Percentiles rank a stretch among this genome's conserved stretches.
Evolutionary conservation across 345 rosid species (phyloP).

Genomic region (Lepidium aucheri): DNA sequence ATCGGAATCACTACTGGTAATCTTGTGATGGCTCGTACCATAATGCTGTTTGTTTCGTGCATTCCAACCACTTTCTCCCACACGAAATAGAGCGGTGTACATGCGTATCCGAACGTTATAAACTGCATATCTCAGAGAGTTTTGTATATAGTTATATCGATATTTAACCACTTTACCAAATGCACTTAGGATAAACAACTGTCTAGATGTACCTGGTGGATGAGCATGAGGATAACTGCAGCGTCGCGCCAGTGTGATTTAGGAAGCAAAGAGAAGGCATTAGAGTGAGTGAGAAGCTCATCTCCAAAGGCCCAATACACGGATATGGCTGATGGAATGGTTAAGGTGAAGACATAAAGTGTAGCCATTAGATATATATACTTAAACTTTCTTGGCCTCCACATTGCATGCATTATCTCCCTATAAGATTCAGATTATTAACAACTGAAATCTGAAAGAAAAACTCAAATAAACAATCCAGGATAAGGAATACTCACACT

Average conservation of each 20-base stretch:
- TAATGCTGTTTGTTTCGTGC: conserved; percentile 75
- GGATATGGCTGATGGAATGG: conserved; percentile 65
- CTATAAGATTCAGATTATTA: conserved; percentile 22
- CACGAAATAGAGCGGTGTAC: conserved; percentile 80
- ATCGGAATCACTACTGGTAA: conserved; percentile 78
- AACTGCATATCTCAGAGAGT: conserved; percentile 33
- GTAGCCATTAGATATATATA: conserved; percentile 70
- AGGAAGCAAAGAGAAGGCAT: conserved; percentile 76
- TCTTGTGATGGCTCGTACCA: conserved; percentile 53
- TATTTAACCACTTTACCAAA: no score
- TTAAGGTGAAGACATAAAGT: conserved; percentile 69
- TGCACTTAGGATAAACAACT: not conserved
- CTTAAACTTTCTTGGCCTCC: conserved; percentile 86
- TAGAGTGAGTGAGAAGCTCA: conserved; percentile 61
- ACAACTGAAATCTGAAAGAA: not conserved
- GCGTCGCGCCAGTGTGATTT: conserved; percentile 56
- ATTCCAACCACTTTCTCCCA: conserved; percentile 84
- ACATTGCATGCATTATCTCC: conserved; percentile 88
- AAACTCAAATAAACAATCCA: not conserved
- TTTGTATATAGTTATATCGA: no score
- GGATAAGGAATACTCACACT: conserved; percentile 41
- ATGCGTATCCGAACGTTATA: conserved; percentile 79
- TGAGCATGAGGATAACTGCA: conserved; percentile 70
- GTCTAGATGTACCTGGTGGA: conserved; percentile 54
- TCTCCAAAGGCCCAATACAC: conserved; percentile 89